These are phyloP conservation scores for Penicillium manginii DNA, from an alignment of 495 filamentous ascomycete genomes.

Conservation along the genomic window DNA sequence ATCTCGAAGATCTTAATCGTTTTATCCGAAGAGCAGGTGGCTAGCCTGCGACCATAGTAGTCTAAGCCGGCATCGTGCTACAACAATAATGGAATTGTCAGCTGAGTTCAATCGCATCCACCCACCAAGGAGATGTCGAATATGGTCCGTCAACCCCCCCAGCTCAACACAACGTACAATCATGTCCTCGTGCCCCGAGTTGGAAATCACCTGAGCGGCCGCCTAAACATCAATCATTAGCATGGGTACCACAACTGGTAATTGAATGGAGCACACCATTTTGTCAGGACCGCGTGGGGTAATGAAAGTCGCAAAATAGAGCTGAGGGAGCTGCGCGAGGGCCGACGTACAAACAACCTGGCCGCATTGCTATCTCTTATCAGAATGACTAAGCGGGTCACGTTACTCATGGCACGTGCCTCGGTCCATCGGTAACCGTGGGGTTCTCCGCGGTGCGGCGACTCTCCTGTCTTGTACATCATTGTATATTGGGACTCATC, in stretches of 20 bases:
- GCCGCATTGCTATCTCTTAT: slow-evolving; percentile 50
- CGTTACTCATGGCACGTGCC: slow-evolving; percentile 28
- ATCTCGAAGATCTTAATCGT: slow-evolving; percentile 99
- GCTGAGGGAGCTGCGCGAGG: slow-evolving; percentile 29
- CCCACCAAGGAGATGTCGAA: neutral
- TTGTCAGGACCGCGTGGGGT: slow-evolving; percentile 18
- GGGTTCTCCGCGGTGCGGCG: slow-evolving; percentile 13
- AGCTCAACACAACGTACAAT: slow-evolving; percentile 71
- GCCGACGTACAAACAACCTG: slow-evolving; percentile 34
- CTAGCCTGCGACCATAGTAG: slow-evolving; percentile 95
- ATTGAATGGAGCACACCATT: slow-evolving; percentile 23
- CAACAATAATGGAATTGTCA: slow-evolving; percentile 11
- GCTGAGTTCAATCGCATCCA: slow-evolving; percentile 16
- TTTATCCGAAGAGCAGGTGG: slow-evolving; percentile 96
- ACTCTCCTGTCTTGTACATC: neutral
- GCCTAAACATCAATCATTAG: slow-evolving; percentile 53
- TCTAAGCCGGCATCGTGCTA: slow-evolving; percentile 98
- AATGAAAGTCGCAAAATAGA: slow-evolving; percentile 33
- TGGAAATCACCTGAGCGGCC: slow-evolving; percentile 76
- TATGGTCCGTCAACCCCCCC: slow-evolving; percentile 8
- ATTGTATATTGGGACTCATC: neutral
- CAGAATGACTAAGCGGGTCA: slow-evolving; percentile 31
- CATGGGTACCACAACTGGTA: neutral
- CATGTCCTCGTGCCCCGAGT: slow-evolving; percentile 98
- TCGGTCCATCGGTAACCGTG: slow-evolving; percentile 36